Evolutionary conservation across 805 yeast genomes (phyloP), one percentile per base, ranked within the genome.

Genomic region (Kazachstania martiniae): DNA sequence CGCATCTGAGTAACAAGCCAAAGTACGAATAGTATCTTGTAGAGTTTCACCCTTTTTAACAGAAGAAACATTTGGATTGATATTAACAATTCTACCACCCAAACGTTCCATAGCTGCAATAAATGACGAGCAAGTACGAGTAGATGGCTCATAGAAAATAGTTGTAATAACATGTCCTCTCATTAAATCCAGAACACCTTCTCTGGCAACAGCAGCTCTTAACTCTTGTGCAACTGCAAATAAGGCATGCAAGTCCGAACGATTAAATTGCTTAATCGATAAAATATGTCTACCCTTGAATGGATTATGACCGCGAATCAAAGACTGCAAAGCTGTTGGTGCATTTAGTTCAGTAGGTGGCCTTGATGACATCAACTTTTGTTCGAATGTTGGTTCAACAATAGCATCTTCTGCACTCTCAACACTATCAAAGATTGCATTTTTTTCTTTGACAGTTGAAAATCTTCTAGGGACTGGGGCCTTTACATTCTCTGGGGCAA

Each of bases 71-170:
- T 72, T 75, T 39, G 91, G 81, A 41, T 82, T 70, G 43, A 91
- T 81, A 34, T 93, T 72, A 45, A 93, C 82, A 46, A 86, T 94
- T 62, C 95, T 76, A 56, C 99, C 99, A 59, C 99, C 99, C 49
- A 91, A 70, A 66, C 99, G 82, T 69, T 91, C 97, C 98, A 91
- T 91, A 39, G 99, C 99, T 49, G 95, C 95, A 59, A 91, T 95
- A 58, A 93, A 93, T 1, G 97, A 91, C 15, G 96, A 77, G 13
- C 93, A 75, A 21, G 99, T 91, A 64, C 99, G 75, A 25, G 99
- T 93, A 5, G 95, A 85, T 46, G 99, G 98, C 66, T 91, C 99
- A 61, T 86, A 91, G 68, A 91, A 91, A 68, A 91, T 78, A 8
- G 97, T 93, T 29, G 95, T 84, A 51, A 91, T 68, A 35, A 91